Conservation (phyloP, 2,329 filamentous ascomycete genomes). For the Ilyonectria robusta region DNA sequence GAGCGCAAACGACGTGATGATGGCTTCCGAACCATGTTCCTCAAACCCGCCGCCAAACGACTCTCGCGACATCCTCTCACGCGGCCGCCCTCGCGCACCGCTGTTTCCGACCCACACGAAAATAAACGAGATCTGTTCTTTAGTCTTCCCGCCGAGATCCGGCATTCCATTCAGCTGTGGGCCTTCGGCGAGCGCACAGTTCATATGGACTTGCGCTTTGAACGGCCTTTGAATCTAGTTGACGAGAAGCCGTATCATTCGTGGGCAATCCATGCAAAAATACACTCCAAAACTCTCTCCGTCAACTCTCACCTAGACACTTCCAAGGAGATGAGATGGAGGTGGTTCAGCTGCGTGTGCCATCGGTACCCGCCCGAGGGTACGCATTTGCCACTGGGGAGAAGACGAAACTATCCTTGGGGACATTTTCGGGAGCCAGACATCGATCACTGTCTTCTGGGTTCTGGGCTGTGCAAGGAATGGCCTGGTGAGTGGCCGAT, state of each 20-base stretch:
- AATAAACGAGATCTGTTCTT: slow-evolving; percentile 23
- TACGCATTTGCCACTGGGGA: slow-evolving; percentile 27
- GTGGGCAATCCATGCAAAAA: slow-evolving; percentile 23
- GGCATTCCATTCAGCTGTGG: slow-evolving; percentile 13
- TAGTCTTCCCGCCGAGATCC: slow-evolving; percentile 25
- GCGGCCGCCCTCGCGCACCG: slow-evolving; percentile 14
- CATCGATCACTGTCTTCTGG: slow-evolving; percentile 30
- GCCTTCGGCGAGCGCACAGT: slow-evolving; percentile 30
- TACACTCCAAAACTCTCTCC: slow-evolving; percentile 19
- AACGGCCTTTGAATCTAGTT: slow-evolving; percentile 34
- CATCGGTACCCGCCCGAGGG: slow-evolving; percentile 37
- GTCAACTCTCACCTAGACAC: slow-evolving; percentile 20
- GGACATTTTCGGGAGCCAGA: slow-evolving; percentile 33
- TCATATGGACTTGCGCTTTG: slow-evolving; percentile 43
- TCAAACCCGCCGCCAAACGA: slow-evolving; percentile 4
- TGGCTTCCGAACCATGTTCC: slow-evolving; percentile 20
- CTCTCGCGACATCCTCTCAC: slow-evolving; percentile 12
- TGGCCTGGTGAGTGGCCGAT: slow-evolving; percentile 35
- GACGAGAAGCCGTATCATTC: slow-evolving; percentile 14
- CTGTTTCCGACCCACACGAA: neutral
- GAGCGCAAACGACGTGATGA: slow-evolving; percentile 23
- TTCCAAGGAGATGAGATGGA: slow-evolving; percentile 35
- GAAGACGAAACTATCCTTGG: slow-evolving; percentile 30
- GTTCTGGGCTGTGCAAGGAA: slow-evolving; percentile 28
- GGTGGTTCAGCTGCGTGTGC: slow-evolving; percentile 48